Evolutionary conservation across 805 yeast species (phyloP).

Genomic region (Hanseniaspora vineae): DNA sequence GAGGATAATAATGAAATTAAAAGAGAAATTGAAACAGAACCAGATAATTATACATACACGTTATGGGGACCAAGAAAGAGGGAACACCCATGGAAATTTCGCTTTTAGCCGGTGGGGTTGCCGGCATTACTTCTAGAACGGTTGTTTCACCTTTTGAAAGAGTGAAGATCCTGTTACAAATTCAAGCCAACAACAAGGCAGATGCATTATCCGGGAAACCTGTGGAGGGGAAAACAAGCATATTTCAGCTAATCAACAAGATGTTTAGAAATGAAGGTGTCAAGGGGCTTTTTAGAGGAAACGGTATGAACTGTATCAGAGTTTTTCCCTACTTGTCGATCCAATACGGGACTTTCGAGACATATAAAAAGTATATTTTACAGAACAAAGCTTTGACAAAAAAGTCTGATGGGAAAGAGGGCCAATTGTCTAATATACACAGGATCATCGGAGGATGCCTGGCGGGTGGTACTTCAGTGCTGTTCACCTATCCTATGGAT

Average conservation of each 20-base stretch:
- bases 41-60: no score
- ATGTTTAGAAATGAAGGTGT: conserved; percentile 90
- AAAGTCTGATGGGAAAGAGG: conserved; percentile 13
- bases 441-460: conserved; percentile 65
- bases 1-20: no score
- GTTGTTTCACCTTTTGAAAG: conserved; percentile 92
- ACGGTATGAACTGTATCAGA: conserved; percentile 77
- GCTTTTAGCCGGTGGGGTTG: conserved; percentile 60
- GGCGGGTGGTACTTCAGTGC: conserved; percentile 71
- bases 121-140: conserved; percentile 76
- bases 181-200: conserved; percentile 38
- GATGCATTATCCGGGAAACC: conserved; percentile 20
- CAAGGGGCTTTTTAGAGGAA: conserved; percentile 81
- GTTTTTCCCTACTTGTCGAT: conserved; percentile 92
- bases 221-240: not conserved
- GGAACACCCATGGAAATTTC: conserved; percentile 28
- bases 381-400: conserved; percentile 8
- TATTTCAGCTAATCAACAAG: conserved; percentile 30
- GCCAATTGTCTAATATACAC: conserved; percentile 37
- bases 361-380: conserved; percentile 32
- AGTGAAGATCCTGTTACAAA: conserved; percentile 81
- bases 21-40: not conserved
- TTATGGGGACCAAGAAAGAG: not conserved
- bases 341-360: conserved; percentile 78
- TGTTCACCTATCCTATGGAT: conserved; percentile 85